These are phyloP conservation scores for Parathielavia appendiculata DNA, from an alignment of 495 filamentous ascomycete species.

Conservation along the genomic window DNA sequence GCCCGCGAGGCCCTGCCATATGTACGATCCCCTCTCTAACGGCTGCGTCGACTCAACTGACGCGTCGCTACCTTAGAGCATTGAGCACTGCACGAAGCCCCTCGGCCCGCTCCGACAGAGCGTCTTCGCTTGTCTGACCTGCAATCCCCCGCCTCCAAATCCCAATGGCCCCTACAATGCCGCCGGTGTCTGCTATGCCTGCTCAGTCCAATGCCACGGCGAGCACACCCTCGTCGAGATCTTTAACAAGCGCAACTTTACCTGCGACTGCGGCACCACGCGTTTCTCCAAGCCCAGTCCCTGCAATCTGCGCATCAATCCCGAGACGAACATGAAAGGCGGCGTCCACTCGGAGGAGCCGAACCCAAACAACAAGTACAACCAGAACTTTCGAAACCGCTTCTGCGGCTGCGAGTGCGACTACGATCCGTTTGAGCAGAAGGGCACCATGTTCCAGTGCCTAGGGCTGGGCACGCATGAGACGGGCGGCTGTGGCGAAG, in stretches of 20 bases:
- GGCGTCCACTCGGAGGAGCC: conserved; percentile 68
- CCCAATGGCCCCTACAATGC: conserved; percentile 59
- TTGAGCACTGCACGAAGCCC: conserved; percentile 84
- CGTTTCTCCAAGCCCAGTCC: conserved; percentile 62
- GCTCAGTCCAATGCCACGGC: conserved; percentile 93
- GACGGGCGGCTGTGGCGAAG: conserved; percentile 88
- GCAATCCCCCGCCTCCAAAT: conserved; percentile 69
- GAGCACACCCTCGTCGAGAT: conserved; percentile 94
- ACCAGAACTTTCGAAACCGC: conserved; percentile 86
- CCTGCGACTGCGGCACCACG: conserved; percentile 93
- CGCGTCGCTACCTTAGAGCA: conserved; percentile 52
- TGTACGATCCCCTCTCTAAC: conserved; percentile 42
- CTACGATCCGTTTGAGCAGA: conserved; percentile 80
- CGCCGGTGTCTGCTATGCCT: conserved; percentile 91
- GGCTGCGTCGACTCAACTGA: neutral
- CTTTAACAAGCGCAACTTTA: conserved; percentile 90
- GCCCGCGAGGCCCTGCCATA: conserved; percentile 93
- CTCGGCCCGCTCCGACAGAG: conserved; percentile 81
- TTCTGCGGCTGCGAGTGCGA: conserved; percentile 88
- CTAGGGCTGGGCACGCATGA: conserved; percentile 74
- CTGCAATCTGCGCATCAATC: conserved; percentile 73
- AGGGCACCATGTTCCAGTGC: conserved; percentile 99
- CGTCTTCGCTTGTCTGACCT: conserved; percentile 87
- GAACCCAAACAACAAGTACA: conserved; percentile 74
- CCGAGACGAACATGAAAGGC: conserved; percentile 66